A percentile compares a stretch with the other conserved stretches of the same genome.
These are phyloP conservation scores for Protea cynaroides DNA, from an alignment of 164 flowering plant species.

Conservation along the genomic window DNA sequence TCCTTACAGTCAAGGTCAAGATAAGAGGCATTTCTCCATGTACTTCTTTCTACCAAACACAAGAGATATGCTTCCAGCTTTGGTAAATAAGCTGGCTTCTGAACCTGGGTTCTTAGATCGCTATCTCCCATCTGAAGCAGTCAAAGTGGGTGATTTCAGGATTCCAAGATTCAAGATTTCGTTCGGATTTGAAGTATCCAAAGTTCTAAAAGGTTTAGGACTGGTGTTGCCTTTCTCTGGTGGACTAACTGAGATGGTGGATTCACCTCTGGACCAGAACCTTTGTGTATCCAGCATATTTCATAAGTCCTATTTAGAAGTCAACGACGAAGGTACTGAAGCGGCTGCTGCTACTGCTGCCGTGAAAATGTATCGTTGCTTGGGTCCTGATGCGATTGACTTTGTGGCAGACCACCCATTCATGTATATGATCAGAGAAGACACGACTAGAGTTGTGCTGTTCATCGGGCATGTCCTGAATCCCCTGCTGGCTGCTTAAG, in stretches of 20 bases:
- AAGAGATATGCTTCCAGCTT: slow-evolving; percentile 44
- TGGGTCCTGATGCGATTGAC: slow-evolving; percentile 26
- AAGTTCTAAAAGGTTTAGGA: slow-evolving; percentile 44
- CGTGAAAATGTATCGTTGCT: slow-evolving; percentile 16
- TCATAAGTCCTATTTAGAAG: slow-evolving; percentile 66
- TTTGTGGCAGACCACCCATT: slow-evolving; percentile 81
- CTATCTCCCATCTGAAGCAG: slow-evolving; percentile 35
- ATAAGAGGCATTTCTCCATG: slow-evolving; percentile 57
- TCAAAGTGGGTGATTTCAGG: slow-evolving; percentile 50
- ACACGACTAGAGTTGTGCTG: slow-evolving; percentile 49
- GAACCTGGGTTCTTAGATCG: slow-evolving; percentile 42
- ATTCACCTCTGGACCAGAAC: slow-evolving; percentile 31
- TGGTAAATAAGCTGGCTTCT: slow-evolving; percentile 47
- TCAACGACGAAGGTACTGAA: slow-evolving; percentile 81
- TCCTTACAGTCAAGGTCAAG: slow-evolving; percentile 60
- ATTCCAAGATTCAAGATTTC: slow-evolving; percentile 66
- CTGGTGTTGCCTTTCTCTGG: slow-evolving; percentile 43
- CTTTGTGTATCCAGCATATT: slow-evolving; percentile 49
- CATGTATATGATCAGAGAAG: slow-evolving; percentile 62
- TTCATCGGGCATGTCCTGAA: slow-evolving; percentile 60
- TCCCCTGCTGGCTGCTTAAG: slow-evolving; percentile 20
- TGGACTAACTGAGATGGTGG: slow-evolving; percentile 64
- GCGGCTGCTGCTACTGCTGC: slow-evolving; percentile 63
- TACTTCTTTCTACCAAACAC: slow-evolving; percentile 64
- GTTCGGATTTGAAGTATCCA: slow-evolving; percentile 58